Evolutionary conservation across 805 yeast genomes (phyloP).

Genomic region (Isabelozyma pseudorhagii): DNA sequence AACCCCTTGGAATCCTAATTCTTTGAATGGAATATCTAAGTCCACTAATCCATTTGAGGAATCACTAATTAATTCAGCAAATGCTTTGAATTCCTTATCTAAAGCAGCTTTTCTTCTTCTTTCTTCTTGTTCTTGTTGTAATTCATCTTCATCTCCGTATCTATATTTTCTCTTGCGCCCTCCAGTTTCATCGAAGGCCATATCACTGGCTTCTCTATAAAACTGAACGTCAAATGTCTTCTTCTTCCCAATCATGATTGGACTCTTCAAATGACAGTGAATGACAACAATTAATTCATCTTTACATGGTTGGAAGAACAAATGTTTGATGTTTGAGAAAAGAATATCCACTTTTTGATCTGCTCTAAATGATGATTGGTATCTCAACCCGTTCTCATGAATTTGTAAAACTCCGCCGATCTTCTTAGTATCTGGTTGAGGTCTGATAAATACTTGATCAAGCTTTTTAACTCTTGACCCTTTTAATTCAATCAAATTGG

Average conservation of each 20-base stretch:
- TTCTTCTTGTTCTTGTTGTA: conserved; percentile 98
- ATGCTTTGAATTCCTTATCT: conserved; percentile 86
- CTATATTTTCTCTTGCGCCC: conserved; percentile 82
- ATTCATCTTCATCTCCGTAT: conserved; percentile 97
- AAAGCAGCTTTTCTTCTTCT: conserved; percentile 85
- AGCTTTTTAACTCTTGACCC: conserved; percentile 83
- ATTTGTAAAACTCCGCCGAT: conserved; percentile 86
- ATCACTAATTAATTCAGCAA: conserved; percentile 88
- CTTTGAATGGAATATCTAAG: conserved; percentile 92
- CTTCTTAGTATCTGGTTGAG: conserved; percentile 96
- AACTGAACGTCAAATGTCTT: conserved; percentile 95
- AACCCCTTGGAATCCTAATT: conserved; percentile 95
- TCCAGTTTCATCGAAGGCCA: conserved; percentile 96
- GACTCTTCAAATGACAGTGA: conserved; percentile 88
- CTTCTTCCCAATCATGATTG: conserved; percentile 92
- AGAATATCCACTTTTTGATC: conserved; percentile 87
- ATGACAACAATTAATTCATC: conserved; percentile 90
- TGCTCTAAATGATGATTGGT: conserved; percentile 78
- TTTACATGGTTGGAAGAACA: conserved; percentile 94
- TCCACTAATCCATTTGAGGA: conserved; percentile 81
- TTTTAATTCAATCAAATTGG: conserved; percentile 74
- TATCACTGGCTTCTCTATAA: conserved; percentile 94
- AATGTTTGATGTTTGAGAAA: conserved; percentile 86
- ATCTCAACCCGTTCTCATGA: conserved; percentile 94
- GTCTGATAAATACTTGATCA: conserved; percentile 87